phyloP scores from a whole-genome alignment of 192 early-diverging fungal species.

The Coemansia umbellata region DNA sequence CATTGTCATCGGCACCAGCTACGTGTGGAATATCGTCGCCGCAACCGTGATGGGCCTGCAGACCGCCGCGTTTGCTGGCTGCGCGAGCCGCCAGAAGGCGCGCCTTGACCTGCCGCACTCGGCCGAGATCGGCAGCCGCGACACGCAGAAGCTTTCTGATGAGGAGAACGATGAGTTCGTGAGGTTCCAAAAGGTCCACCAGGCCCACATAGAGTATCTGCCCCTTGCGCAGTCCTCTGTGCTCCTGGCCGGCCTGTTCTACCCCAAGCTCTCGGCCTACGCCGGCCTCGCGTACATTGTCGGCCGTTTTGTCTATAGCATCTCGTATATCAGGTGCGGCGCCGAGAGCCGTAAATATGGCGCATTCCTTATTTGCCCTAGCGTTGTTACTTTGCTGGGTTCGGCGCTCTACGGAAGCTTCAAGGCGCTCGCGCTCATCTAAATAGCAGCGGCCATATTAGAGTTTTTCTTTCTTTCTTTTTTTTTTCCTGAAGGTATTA shows the following conservation, averaged over 20 bases:
- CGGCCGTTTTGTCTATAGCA: conserved; percentile 46
- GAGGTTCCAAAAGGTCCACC: conserved; percentile 45
- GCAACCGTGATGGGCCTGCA: conserved; percentile 48
- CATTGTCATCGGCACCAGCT: conserved; percentile 49
- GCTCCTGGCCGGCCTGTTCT: conserved; percentile 46
- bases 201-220: conserved; percentile 46
- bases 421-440: conserved; percentile 39
- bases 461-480: neutral
- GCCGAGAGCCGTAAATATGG: conserved; percentile 42
- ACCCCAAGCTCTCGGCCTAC: conserved; percentile 45
- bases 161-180: conserved; percentile 47
- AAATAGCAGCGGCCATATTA: no score
- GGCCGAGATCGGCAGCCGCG: conserved; percentile 38
- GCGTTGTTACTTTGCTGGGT: conserved; percentile 34
- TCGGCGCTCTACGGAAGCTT: conserved; percentile 44
- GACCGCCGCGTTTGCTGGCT: conserved; percentile 34
- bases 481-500: neutral
- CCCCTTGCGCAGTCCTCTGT: conserved; percentile 45
- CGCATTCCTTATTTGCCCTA: conserved; percentile 30
- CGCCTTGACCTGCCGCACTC: conserved; percentile 35
- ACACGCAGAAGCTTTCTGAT: conserved; percentile 44
- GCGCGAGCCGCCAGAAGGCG: conserved; percentile 31
- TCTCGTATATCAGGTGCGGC: conserved; percentile 38
- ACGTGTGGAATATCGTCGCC: conserved; percentile 49
- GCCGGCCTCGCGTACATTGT: conserved; percentile 43